Base-by-base conservation (phyloP, 768 basidiomycete genomes). In the Leccinellum rugosiceps region DNA sequence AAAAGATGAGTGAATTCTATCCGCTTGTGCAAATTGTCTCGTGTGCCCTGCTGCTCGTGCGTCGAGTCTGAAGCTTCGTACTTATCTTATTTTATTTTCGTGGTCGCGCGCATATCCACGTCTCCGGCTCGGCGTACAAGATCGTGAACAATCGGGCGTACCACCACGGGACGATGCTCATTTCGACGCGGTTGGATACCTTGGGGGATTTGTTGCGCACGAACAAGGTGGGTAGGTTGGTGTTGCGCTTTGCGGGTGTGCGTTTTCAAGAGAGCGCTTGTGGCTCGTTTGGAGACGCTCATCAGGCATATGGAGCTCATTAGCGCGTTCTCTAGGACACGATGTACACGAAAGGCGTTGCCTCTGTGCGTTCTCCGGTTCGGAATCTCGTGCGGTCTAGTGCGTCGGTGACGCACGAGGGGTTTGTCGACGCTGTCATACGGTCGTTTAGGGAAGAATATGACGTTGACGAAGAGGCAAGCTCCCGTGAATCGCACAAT, bases 111-210 rank as follows among this genome's bases (percentile, higher is more conserved):
- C 11, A 8, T 56, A 57, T 57, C 57, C 69, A 98, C 93, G 88
- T 98, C 59, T 98, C 96, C 48, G 97, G 97, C 43, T 98, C 94
- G 9, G 97, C 97, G 11, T 99, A 97, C 76, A 98, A 97, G 75
- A 91, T 99, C 55, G 87, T 89, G 45, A 90, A 85, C 63, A 84
- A 85, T 52, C 80, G 97, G 28, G 94, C 94, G 7, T 98, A 98
- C 74, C 96, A 98, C 65, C 97, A 99, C 64, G 97, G 97, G 0
- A 99, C 97, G 15, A 99, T 99, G 97, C 83, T 99, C 26, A 89
- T 98, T 21, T 87, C 91, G 8, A 93, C 94, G 3, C 75, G 80
- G 47, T 79, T 98, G 28, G 77, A 81, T 32, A 79, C 82, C 6
- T 75, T 99, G 8, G 88, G 91, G 0, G 83, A 88, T 59, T 73